A percentile compares a stretch with the other conserved stretches of the same genome.
phyloP scores from a whole-genome alignment of 495 filamentous ascomycete species.

The Penicillium taxi region DNA sequence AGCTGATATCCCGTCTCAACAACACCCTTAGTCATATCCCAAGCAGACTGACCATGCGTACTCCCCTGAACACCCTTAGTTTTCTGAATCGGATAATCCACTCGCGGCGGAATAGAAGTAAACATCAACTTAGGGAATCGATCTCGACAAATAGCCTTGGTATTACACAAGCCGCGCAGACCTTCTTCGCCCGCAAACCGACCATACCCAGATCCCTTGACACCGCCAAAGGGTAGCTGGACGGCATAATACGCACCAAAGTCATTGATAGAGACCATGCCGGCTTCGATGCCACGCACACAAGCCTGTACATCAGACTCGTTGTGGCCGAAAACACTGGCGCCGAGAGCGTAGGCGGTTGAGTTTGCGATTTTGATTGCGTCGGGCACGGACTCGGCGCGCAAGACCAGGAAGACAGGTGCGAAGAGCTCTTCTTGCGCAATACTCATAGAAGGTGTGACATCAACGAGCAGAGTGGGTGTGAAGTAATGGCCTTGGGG shows the following conservation, averaged over 20 bases:
- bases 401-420: conserved; percentile 79
- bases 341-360: conserved; percentile 68
- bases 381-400: conserved; percentile 49
- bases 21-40: conserved; percentile 54
- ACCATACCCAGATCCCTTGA: conserved; percentile 81
- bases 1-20: conserved; percentile 57
- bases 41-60: conserved; percentile 45
- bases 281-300: conserved; percentile 61
- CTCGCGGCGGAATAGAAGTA: conserved; percentile 68
- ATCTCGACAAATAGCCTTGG: conserved; percentile 80
- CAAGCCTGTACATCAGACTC: conserved; percentile 44
- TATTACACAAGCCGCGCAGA: conserved; percentile 71
- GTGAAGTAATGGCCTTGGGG: conserved; percentile 81
- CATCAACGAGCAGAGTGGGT: conserved; percentile 83
- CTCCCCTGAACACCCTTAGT: conserved; percentile 32
- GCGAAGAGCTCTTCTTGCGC: conserved; percentile 89
- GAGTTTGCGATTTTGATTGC: conserved; percentile 69
- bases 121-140: conserved; percentile 46
- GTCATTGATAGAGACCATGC: conserved; percentile 92
- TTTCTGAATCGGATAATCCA: conserved; percentile 70
- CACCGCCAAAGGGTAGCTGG: conserved; percentile 87
- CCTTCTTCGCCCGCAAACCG: conserved; percentile 90
- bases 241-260: conserved; percentile 89
- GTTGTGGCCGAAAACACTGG: conserved; percentile 68
- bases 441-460: conserved; percentile 69